Percentiles rank a stretch among this genome's conserved stretches.
Evolutionary conservation across 179 eudicot species (phyloP).

Genomic region (Silene coronaria): DNA sequence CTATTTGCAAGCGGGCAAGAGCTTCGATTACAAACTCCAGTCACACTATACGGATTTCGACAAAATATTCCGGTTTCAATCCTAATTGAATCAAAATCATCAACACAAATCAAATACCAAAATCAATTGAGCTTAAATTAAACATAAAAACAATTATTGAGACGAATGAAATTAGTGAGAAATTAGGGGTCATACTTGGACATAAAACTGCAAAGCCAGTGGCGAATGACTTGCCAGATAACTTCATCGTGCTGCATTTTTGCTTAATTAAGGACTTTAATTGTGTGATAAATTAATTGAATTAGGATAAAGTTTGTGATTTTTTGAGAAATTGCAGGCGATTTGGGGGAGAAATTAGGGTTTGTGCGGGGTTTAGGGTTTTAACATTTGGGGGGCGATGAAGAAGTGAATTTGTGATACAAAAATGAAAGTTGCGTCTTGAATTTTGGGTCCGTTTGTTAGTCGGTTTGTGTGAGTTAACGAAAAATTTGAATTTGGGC

Average conservation of each 20-base stretch:
- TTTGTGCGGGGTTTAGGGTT: slow-evolving; percentile 18
- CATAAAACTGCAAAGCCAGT: slow-evolving; percentile 92
- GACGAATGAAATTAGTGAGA: not conserved
- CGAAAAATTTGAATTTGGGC: too few species aligned
- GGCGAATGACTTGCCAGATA: slow-evolving; percentile 93
- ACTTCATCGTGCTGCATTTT: slow-evolving; percentile 97
- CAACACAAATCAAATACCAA: not conserved
- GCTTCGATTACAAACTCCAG: slow-evolving; percentile 95
- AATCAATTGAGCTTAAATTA: not conserved
- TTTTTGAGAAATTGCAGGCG: not conserved
- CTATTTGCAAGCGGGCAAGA: slow-evolving; percentile 97
- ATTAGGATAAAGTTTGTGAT: not conserved
- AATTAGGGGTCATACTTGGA: slow-evolving; percentile 54
- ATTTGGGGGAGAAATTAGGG: not conserved
- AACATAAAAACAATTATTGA: not conserved
- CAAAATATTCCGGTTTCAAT: slow-evolving; percentile 80
- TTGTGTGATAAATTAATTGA: not conserved
- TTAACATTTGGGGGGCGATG: not conserved
- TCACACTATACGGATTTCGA: slow-evolving; percentile 85
- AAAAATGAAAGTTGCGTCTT: too few species aligned
- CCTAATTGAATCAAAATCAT: slow-evolving; percentile 28
- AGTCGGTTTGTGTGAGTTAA: too few species aligned
- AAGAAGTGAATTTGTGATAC: too few species aligned
- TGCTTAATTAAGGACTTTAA: not conserved
- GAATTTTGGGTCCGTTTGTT: too few species aligned